Evolutionary conservation across 1,139 yeast genomes (phyloP).

Genomic region (Nakaseomyces uthaithaninus): DNA sequence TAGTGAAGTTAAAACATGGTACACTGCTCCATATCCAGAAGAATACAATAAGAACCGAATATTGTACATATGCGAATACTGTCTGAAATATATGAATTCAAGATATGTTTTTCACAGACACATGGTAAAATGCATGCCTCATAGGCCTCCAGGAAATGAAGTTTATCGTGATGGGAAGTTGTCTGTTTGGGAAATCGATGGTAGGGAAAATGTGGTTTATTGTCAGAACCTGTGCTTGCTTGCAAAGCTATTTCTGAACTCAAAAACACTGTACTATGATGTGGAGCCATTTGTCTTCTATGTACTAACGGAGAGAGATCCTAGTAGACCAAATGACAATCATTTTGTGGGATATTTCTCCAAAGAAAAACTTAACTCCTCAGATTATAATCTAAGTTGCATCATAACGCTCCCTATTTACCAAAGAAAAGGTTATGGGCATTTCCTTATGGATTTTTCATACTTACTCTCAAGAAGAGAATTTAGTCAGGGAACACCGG

Average conservation of each 20-base stretch:
- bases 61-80: slow-evolving; percentile 74
- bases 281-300: slow-evolving; percentile 93
- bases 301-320: slow-evolving; percentile 57
- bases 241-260: slow-evolving; percentile 81
- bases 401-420: slow-evolving; percentile 82
- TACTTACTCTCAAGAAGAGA: slow-evolving; percentile 70
- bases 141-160: slow-evolving; percentile 85
- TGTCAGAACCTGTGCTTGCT: slow-evolving; percentile 85
- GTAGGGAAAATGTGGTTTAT: slow-evolving; percentile 69
- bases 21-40: slow-evolving; percentile 87
- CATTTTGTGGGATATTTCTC: slow-evolving; percentile 92
- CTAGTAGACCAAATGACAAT: slow-evolving; percentile 14
- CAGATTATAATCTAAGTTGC: slow-evolving; percentile 80
- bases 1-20: slow-evolving; percentile 82
- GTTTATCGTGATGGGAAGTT: slow-evolving; percentile 65
- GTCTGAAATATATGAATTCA: slow-evolving; percentile 73
- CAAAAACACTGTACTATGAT: slow-evolving; percentile 86
- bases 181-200: slow-evolving; percentile 88
- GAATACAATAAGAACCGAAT: slow-evolving; percentile 60
- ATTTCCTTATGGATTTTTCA: slow-evolving; percentile 79
- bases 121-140: slow-evolving; percentile 54
- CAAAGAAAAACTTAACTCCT: slow-evolving; percentile 69
- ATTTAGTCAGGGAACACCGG: slow-evolving; percentile 83
- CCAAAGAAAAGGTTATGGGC: slow-evolving; percentile 87
- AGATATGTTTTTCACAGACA: slow-evolving; percentile 66